A percentile compares a stretch with the other conserved stretches of the same genome.
Evolutionary conservation across 257 asterid species (phyloP).

Genomic region (Solanum gandarillasii): DNA sequence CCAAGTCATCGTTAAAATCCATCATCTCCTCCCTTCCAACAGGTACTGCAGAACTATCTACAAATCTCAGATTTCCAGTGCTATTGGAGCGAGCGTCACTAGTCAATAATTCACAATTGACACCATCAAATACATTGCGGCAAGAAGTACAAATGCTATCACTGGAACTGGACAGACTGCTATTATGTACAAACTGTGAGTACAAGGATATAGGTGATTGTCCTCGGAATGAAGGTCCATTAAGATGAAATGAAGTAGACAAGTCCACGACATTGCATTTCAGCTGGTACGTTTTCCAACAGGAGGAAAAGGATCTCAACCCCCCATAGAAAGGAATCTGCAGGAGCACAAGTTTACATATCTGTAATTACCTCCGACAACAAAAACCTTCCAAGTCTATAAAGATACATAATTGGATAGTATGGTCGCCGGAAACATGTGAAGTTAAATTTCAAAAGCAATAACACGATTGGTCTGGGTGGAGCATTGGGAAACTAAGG

Average conservation of each 20-base stretch:
- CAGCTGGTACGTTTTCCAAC: slow-evolving; percentile 27
- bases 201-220: slow-evolving; percentile 18
- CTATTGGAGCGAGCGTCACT: slow-evolving; percentile 13
- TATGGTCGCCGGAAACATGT: background rate
- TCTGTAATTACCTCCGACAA: background rate
- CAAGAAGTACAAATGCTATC: slow-evolving; percentile 2
- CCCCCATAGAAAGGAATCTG: slow-evolving; percentile 48
- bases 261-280: slow-evolving; percentile 29
- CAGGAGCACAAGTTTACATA: slow-evolving; percentile 11
- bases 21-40: slow-evolving; percentile 25
- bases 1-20: slow-evolving; percentile 12
- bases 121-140: slow-evolving; percentile 6
- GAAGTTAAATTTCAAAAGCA: background rate
- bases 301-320: slow-evolving; percentile 24
- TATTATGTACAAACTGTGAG: slow-evolving; percentile 23
- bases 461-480: background rate
- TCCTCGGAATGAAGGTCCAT: slow-evolving; percentile 22
- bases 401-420: background rate
- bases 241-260: slow-evolving; percentile 14
- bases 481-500: background rate
- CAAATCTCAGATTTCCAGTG: slow-evolving; percentile 23
- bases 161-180: slow-evolving; percentile 12
- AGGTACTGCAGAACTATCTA: slow-evolving; percentile 24
- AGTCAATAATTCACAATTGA: slow-evolving; percentile 5
- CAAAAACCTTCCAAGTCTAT: background rate